Percentiles rank a stretch among this genome's conserved stretches.
Evolutionary conservation across 441 rosid species (phyloP).

Genomic region (Metrosideros polymorpha): DNA sequence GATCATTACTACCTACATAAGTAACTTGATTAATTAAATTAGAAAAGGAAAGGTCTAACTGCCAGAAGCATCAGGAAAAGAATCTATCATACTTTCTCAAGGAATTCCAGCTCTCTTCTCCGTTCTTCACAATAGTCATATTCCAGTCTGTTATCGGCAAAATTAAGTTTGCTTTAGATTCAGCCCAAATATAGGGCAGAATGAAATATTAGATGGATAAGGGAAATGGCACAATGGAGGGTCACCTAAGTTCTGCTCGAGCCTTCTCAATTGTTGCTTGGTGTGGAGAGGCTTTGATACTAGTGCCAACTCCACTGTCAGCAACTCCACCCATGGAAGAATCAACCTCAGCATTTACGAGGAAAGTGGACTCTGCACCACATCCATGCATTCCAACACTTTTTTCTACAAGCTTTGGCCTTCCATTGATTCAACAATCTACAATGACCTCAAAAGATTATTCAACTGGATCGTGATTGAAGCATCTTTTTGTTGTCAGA

Average conservation of each 20-base stretch:
- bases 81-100: slow-evolving; percentile 67
- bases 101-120: slow-evolving; percentile 92
- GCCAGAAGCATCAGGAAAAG: slow-evolving; percentile 1
- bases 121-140: slow-evolving; percentile 95
- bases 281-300: slow-evolving; percentile 80
- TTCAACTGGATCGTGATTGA: not conserved
- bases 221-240: not conserved
- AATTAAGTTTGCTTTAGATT: not conserved
- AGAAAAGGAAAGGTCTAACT: slow-evolving; percentile 7
- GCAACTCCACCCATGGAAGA: slow-evolving; percentile 97
- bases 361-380: slow-evolving; percentile 44
- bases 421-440: not conserved
- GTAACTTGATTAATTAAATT: not conserved
- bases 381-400: slow-evolving; percentile 73
- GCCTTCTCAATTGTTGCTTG: slow-evolving; percentile 92
- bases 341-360: slow-evolving; percentile 98
- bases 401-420: slow-evolving; percentile 15
- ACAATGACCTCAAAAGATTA: not conserved
- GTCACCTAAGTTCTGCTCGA: slow-evolving; percentile 86
- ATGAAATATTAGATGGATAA: not conserved
- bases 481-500: not conserved
- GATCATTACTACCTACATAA: not conserved
- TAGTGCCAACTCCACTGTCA: slow-evolving; percentile 85
- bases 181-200: not conserved
- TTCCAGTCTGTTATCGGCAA: slow-evolving; percentile 66